Percentiles rank a stretch among this genome's conserved stretches.
Conservation (phyloP, 768 basidiomycete species). For the Calocera cornea region DNA sequence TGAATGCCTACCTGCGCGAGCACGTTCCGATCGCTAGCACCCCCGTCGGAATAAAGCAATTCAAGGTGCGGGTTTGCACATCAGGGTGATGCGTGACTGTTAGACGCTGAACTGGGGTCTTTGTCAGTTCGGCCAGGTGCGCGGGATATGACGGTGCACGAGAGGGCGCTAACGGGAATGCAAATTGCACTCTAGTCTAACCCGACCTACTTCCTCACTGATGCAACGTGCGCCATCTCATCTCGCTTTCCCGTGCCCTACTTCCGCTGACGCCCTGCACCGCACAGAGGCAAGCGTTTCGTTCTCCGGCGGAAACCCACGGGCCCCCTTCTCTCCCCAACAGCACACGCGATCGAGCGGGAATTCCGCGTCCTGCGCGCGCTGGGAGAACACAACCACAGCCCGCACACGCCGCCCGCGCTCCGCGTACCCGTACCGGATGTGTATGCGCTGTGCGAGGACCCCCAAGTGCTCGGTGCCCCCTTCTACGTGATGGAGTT, state of each 20-base stretch:
- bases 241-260: background rate
- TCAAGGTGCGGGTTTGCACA: slow-evolving; percentile 46
- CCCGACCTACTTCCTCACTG: slow-evolving; percentile 87
- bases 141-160: background rate
- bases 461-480: slow-evolving; percentile 63
- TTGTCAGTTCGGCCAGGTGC: slow-evolving; percentile 71
- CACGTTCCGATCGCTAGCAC: slow-evolving; percentile 42
- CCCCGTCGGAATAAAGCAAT: slow-evolving; percentile 77
- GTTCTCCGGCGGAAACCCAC: slow-evolving; percentile 90
- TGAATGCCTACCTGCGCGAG: slow-evolving; percentile 51
- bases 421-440: slow-evolving; percentile 69
- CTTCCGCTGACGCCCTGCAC: background rate
- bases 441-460: slow-evolving; percentile 72
- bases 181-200: no score
- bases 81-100: background rate
- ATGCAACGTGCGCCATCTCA: slow-evolving; percentile 40
- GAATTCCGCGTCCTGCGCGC: slow-evolving; percentile 74
- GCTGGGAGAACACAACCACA: slow-evolving; percentile 58
- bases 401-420: slow-evolving; percentile 35
- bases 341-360: slow-evolving; percentile 90
- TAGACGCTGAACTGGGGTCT: background rate
- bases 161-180: background rate
- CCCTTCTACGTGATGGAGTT: slow-evolving; percentile 97
- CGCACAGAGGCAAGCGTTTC: slow-evolving; percentile 41
- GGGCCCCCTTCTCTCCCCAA: slow-evolving; percentile 72